Conservation (phyloP, 768 basidiomycete species). For the Guyanaporus albipodus region DNA sequence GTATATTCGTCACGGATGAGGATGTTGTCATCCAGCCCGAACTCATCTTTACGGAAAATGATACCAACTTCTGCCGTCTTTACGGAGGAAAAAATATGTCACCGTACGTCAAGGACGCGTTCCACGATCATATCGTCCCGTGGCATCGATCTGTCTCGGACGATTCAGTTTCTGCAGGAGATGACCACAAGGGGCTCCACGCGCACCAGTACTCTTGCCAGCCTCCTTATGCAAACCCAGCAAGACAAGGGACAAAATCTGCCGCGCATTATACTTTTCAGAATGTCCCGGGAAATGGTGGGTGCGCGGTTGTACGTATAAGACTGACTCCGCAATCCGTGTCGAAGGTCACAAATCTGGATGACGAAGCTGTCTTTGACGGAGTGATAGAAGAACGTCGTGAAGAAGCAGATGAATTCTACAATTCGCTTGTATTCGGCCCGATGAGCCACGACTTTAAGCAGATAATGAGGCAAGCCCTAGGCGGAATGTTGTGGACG, state of each 20-base stretch:
- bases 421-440: slow-evolving; percentile 71
- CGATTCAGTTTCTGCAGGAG: slow-evolving; percentile 2
- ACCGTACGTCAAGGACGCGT: slow-evolving; percentile 90
- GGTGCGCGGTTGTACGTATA: slow-evolving; percentile 91
- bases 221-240: slow-evolving; percentile 72
- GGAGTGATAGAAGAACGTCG: slow-evolving; percentile 85
- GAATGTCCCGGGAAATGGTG: slow-evolving; percentile 86
- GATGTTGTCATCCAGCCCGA: slow-evolving; percentile 65
- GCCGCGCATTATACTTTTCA: slow-evolving; percentile 88
- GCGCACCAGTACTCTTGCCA: background rate
- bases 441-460: slow-evolving; percentile 88
- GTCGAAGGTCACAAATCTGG: slow-evolving; percentile 72
- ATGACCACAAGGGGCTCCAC: background rate
- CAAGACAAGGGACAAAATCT: slow-evolving; percentile 84
- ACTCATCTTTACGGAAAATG: slow-evolving; percentile 93
- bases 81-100: slow-evolving; percentile 86
- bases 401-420: slow-evolving; percentile 96
- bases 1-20: slow-evolving; percentile 60
- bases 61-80: slow-evolving; percentile 90
- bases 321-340: slow-evolving; percentile 81
- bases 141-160: slow-evolving; percentile 61
- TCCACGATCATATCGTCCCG: slow-evolving; percentile 95
- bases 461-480: slow-evolving; percentile 95
- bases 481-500: slow-evolving; percentile 97
- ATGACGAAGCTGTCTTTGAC: slow-evolving; percentile 89